Conservation (phyloP, 2,329 filamentous ascomycete species). For the Ophiostoma sp. region DNA sequence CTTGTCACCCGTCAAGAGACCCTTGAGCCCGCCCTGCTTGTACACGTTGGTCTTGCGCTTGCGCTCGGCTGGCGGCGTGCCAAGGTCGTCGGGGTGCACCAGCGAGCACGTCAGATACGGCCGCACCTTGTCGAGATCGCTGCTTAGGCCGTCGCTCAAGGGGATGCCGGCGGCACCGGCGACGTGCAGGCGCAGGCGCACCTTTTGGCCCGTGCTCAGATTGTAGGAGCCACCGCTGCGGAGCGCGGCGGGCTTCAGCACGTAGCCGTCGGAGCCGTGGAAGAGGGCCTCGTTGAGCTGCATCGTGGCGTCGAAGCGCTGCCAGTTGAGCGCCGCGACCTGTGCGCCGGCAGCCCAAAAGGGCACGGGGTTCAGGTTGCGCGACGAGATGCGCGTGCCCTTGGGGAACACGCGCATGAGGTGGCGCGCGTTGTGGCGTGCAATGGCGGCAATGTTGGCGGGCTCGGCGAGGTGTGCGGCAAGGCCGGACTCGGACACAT, state of each 20-base stretch:
- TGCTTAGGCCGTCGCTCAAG: neutral
- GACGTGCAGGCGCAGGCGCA: slow-evolving; percentile 4
- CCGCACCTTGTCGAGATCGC: neutral
- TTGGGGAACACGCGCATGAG: slow-evolving; percentile 12
- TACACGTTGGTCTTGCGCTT: neutral
- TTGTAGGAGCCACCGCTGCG: slow-evolving; percentile 3
- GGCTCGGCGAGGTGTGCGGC: neutral
- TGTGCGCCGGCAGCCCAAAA: slow-evolving; percentile 8
- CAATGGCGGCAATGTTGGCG: slow-evolving; percentile 7
- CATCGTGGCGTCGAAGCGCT: slow-evolving; percentile 10
- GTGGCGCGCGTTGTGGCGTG: slow-evolving; percentile 8
- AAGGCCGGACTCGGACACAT: slow-evolving; percentile 6
- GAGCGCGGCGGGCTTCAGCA: neutral
- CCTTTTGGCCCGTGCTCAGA: neutral
- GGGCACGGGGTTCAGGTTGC: slow-evolving; percentile 4
- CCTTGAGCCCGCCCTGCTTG: slow-evolving; percentile 5
- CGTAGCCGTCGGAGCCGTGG: slow-evolving; percentile 2
- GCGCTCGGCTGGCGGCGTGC: slow-evolving; percentile 3
- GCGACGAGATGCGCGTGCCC: slow-evolving; percentile 11
- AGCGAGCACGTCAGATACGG: slow-evolving; percentile 10
- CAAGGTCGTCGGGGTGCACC: slow-evolving; percentile 4
- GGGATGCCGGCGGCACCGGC: slow-evolving; percentile 1
- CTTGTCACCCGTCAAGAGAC: neutral
- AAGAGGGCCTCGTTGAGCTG: slow-evolving; percentile 6
- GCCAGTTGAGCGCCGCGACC: slow-evolving; percentile 11